Evolutionary conservation across 139 green algal genomes (phyloP), one percentile per base, ranked within the genome.

Genomic region (Nannochloris sp.): DNA sequence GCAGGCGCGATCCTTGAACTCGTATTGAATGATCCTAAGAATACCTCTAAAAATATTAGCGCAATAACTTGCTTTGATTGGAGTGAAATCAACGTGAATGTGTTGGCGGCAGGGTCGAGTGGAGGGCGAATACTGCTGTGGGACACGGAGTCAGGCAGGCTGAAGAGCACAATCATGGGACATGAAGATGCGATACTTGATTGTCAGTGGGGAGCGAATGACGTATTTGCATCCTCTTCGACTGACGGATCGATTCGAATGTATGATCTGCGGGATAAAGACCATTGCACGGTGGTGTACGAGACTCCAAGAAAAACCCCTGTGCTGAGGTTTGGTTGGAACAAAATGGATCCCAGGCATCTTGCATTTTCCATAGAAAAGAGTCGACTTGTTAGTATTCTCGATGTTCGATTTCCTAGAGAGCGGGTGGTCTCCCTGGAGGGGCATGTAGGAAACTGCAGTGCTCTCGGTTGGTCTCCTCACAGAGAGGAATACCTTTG

Each of bases 41-140:
- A 90, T 56, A 26, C 60, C n/a, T 28, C 17, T 10, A 20, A 62
- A 78, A 75, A 62, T 51, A 66, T 10, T 10, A 4, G 5, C 9
- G 90, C 93, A 6, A 66, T 99, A 30, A 99, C 93, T 1, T 95
- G 86, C 4, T 98, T 99, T 69, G 93, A 99, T 69, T 99, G 93
- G 93, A 97, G 95, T 67, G 88, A 96, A 56, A 75, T 72, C 3
- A 87, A 97, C 62, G 78, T 85, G 2, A 84, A 84, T 57, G 80
- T 82, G 17, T 44, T 99, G 6, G 91, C 84, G 43, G 96, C 93
- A n/a, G 83, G 74, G 36, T 89, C 76, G 70, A 96, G 97, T 26
- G 93, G 97, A 83, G 96, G 88, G 25, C 97, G 90, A 6, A 95
- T 87, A 80, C 97, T 90, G 3, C 91, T 99, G 33, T 99, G 93